Percentiles rank a stretch among this genome's conserved stretches.
These are phyloP conservation scores for Flueggea neowawraea DNA, from an alignment of 441 rosid genomes.

Conservation along the genomic window DNA sequence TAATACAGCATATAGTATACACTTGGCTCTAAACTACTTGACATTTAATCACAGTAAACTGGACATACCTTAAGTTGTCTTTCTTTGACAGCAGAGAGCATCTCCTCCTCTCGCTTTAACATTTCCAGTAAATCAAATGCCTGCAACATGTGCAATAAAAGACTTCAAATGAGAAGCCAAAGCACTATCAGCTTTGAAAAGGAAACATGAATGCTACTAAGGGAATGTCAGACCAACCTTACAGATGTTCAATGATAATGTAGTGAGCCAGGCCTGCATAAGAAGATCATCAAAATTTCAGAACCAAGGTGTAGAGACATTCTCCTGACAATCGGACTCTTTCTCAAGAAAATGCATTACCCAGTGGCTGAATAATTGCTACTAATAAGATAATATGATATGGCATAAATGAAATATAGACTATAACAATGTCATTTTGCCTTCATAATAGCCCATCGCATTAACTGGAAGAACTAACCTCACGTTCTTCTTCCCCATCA, in stretches of 20 bases:
- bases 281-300: conserved; percentile 1
- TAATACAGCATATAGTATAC: too few species aligned
- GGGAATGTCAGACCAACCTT: conserved; percentile 54
- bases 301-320: not conserved
- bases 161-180: not conserved
- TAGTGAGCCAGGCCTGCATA: conserved; percentile 85
- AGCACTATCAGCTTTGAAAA: conserved; percentile 3
- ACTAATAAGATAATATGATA: too few species aligned
- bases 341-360: too few species aligned
- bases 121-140: conserved; percentile 82
- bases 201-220: not conserved
- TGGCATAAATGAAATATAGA: too few species aligned
- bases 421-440: not conserved
- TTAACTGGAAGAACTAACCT: conserved; percentile 42
- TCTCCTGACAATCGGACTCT: not conserved
- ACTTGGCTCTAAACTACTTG: too few species aligned
- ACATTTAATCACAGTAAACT: not conserved
- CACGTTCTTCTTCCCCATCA: conserved; percentile 96
- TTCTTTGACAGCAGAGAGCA: conserved; percentile 86
- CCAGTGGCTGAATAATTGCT: too few species aligned
- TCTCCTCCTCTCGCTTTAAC: conserved; percentile 82
- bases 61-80: conserved; percentile 55
- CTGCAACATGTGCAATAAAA: conserved; percentile 27
- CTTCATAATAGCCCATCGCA: not conserved
- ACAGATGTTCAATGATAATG: conserved; percentile 62